Base-by-base conservation (phyloP, 257 asterid species). In the Jacaranda mimosifolia region DNA sequence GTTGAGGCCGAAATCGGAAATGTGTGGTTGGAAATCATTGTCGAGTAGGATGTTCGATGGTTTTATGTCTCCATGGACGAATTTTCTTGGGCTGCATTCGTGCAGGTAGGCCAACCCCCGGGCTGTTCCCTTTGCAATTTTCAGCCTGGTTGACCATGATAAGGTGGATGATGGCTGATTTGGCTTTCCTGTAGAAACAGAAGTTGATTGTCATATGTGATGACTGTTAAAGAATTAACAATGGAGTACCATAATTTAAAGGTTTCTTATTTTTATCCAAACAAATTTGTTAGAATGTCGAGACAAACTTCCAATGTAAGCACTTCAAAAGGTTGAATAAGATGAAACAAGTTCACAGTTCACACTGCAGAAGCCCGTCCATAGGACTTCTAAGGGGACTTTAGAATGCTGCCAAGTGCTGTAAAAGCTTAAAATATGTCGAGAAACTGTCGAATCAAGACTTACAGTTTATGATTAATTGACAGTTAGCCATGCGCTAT, bases 11-110 rank as follows among this genome's bases (percentile, higher is more conserved):
- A 95, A 91, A 75, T 90, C 99, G 10, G 99, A 93, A 14, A 95
- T 70, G 76, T 69, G 73, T 0, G 99, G 92, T 38, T 88, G 87
- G 87, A 82, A 89, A 55, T 95, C 96, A 52, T 68, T 77, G 91
- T 95, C 98, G 4, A 95, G 92, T 84, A 95, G 98, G 53, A 95
- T 93, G 80, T 95, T 95, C 6, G 98, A 91, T 19, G 98, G 97
- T 68, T 91, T 93, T 15, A 95, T 13, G 62, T 93, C 96, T 45
- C 92, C 98, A 38, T 95, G 99, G 74, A 95, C 90, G 59, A 90
- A 95, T 78, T 95, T 95, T 63, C 97, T 84, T 12, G 98, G 98
- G 87, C 97, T 95, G 77, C 98, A 95, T 78, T 95, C 99, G 48
- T 95, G 99, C 32, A 95, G 91, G 85, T 95, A 93, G 72, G 97